A percentile compares a stretch with the other conserved stretches of the same genome.
phyloP scores from a whole-genome alignment of 176 grass and related monocot species.

The Luzula sylvatica region DNA sequence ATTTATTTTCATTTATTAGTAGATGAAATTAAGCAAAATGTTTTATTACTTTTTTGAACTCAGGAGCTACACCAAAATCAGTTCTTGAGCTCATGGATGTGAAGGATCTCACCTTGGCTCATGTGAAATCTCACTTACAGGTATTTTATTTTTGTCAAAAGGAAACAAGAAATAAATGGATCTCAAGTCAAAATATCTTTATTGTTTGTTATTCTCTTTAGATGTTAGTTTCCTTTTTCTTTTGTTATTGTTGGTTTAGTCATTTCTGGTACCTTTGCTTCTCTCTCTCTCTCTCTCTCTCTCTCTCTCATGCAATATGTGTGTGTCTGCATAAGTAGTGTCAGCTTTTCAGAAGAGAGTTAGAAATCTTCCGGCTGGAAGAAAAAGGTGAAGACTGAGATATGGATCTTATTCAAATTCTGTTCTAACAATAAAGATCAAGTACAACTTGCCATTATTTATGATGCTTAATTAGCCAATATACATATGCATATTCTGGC shows the following conservation, averaged over 20 bases:
- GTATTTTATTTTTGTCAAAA: conserved; percentile 16
- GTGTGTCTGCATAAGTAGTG: neutral
- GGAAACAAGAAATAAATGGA: neutral
- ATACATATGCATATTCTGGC: neutral
- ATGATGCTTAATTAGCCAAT: conserved; percentile 5
- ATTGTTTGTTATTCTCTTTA: conserved; percentile 16
- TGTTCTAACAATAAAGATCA: neutral
- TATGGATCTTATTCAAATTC: conserved; percentile 11
- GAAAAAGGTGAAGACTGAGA: neutral
- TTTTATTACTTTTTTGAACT: neutral
- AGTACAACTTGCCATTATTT: conserved; percentile 6
- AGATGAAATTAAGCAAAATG: neutral
- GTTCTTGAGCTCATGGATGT: conserved; percentile 51
- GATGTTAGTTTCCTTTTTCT: conserved; percentile 17
- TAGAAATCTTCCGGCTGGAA: conserved; percentile 16
- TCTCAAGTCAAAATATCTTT: conserved; percentile 4
- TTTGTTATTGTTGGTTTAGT: conserved; percentile 7
- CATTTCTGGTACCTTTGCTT: neutral
- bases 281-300: neutral
- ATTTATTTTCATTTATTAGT: neutral
- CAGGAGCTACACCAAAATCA: conserved; percentile 46
- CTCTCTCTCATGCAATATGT: neutral
- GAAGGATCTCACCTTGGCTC: conserved; percentile 44
- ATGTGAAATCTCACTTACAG: conserved; percentile 51
- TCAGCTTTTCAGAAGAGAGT: conserved; percentile 13